Evolutionary conservation across 2,329 filamentous ascomycete genomes (phyloP), one percentile per base, ranked within the genome.

Genomic region (Fusarium ramigenum): DNA sequence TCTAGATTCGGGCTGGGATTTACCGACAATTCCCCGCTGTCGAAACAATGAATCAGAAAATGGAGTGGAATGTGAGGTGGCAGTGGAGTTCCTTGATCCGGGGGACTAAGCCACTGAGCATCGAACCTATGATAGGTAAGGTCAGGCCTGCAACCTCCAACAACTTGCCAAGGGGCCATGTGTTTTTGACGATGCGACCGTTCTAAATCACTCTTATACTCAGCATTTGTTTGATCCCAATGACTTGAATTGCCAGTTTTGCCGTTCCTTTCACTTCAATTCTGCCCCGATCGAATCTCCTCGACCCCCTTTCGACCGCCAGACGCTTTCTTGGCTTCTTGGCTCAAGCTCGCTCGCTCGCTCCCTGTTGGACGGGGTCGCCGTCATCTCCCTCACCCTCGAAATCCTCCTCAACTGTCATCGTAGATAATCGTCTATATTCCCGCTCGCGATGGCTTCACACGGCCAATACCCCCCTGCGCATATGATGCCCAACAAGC

Each of bases 391-490:
- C 64, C 40, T 47, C 30, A 61, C 43, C 59, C 49, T 65, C 56
- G 53, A 66, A 50, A 66, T 69, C 68, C 60, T 72, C 40, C 60
- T 49, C 42, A 59, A 58, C 63, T 37, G 61, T 49, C 63, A 62
- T 72, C 53, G 30, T 65, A 39, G 37, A 32, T 49, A 43, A 42
- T 19, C 34, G n/a, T 53, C 57, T 44, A 57, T 54, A 47, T 28
- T 43, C 36, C 25, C 50, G 30, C 16, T 60, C 68, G 66, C 72
- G 37, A 83, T 83, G 82, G 79, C 82, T 72, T 83, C 82, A 19
- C 75, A 82, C 75, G 78, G 80, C n/a, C 79, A 81, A 15, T 81
- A 82, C 37, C 75, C 79, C 66, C 73, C 77, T 25, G 74, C 77
- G 52, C 79, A 79, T 28, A 70, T 75, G 37, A 74, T 70, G 37